These are phyloP conservation scores for Paragyromitra xinjiangensis DNA, from an alignment of 495 filamentous ascomycete genomes.

Conservation along the genomic window DNA sequence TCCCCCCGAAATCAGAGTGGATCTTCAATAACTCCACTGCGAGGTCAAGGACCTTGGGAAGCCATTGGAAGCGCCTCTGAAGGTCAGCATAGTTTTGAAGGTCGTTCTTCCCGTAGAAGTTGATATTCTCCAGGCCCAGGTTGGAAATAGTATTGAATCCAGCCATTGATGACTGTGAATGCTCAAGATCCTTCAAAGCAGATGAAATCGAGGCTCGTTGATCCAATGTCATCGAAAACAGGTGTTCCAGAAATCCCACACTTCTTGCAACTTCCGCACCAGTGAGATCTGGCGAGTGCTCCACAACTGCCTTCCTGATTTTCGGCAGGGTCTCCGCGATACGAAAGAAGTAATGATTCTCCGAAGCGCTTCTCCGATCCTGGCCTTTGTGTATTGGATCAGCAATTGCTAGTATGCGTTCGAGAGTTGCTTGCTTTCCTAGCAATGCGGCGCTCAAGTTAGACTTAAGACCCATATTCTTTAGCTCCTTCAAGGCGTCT, in stretches of 20 bases:
- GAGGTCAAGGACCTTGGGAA: constrained; percentile 48
- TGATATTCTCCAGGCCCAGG: constrained; percentile 12
- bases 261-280: constrained; percentile 78
- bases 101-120: constrained; percentile 26
- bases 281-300: constrained; percentile 85
- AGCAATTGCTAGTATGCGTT: constrained; percentile 68
- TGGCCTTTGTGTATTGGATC: constrained; percentile 31
- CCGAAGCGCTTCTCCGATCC: constrained; percentile 9
- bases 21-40: constrained; percentile 43
- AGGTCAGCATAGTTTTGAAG: constrained; percentile 28
- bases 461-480: constrained; percentile 86
- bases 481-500: constrained; percentile 80
- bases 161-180: constrained; percentile 32
- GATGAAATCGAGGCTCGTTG: constrained; percentile 70
- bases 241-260: constrained; percentile 80
- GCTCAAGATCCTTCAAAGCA: constrained; percentile 58
- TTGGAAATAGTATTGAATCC: constrained; percentile 42
- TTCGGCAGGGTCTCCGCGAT: constrained; percentile 74
- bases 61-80: constrained; percentile 46
- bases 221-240: constrained; percentile 72
- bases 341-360: constrained; percentile 78
- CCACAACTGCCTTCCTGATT: constrained; percentile 69
- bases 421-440: constrained; percentile 73
- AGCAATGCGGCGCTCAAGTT: constrained; percentile 76
- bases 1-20: constrained; percentile 46